Evolutionary conservation across 139 green algal species (phyloP).

Genomic region (Ettlia oleoabundans): DNA sequence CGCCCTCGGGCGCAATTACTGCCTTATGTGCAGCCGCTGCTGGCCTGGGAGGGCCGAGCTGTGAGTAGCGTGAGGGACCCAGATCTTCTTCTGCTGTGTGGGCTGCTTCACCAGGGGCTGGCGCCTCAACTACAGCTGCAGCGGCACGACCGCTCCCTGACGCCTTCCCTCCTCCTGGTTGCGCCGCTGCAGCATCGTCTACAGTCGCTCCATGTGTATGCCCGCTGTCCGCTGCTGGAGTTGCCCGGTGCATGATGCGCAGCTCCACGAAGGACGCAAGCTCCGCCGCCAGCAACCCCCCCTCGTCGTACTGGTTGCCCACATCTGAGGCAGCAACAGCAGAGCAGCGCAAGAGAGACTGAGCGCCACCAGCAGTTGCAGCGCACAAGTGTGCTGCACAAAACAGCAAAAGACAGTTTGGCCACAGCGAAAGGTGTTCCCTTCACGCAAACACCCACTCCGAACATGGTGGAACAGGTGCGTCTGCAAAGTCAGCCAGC

Average conservation of each 20-base stretch:
- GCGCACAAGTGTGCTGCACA: not conserved
- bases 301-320: conserved; percentile 43
- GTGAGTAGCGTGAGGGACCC: conserved; percentile 31
- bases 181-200: not conserved
- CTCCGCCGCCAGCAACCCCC: conserved; percentile 25
- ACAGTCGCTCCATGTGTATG: not conserved
- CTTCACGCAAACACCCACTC: not conserved
- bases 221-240: not conserved
- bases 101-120: not conserved
- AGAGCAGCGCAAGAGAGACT: too few species aligned
- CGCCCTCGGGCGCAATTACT: conserved; percentile 8
- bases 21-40: not conserved
- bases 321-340: not conserved
- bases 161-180: not conserved
- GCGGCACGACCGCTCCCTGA: not conserved
- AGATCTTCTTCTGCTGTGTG: not conserved
- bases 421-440: not conserved
- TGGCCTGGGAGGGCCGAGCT: conserved; percentile 23
- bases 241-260: conserved; percentile 9
- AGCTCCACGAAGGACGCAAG: conserved; percentile 39
- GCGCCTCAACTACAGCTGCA: not conserved
- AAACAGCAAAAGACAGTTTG: too few species aligned
- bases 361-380: not conserved
- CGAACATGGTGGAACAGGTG: not conserved
- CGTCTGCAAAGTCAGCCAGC: not conserved